Base-by-base conservation (phyloP, 83 land plant genomes). In the Diphasiastrum complanatum region DNA sequence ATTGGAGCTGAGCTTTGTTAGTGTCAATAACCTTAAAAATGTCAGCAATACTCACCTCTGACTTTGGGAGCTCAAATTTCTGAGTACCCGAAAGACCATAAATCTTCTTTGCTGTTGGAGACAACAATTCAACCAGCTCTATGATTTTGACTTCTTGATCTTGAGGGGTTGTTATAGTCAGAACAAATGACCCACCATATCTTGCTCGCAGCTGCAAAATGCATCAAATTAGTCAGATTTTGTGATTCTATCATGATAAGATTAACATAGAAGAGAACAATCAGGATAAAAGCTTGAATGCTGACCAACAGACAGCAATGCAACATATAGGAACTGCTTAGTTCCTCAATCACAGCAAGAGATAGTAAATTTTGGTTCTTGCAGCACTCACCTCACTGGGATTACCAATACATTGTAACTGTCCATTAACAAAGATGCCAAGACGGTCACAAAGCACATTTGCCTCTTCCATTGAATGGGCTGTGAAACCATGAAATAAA, bases 391-490 rank as follows among this genome's bases (percentile, higher is more conserved):
- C 95, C 91, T 95, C 97, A 71, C 77, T 84, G 3, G 89, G 76
- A 40, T 82, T 79, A 34, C 99, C 97, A 32, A 89, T 75, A 74
- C 97, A 95, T 51, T 89, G 92, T 61, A 95, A 52, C 54, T 75
- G 73, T 18, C 99, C 99, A 69, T 86, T 83, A 3, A 95, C 99
- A 66, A 95, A 89, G 10, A 89, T 89, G 4, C 92, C 97, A 33
- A 95, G 43, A 14, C 92, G 80, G 61, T 95, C 99, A 55, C 97
- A 95, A 4, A 95, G 63, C n/a, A 71, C 84, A 69, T 95, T 97
- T 20, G 99, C 99, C 59, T 95, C 99, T 67, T 95, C 96, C 97
- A 95, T 89, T 11, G 97, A 95, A 80, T 93, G 98, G 48, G 98
- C 97, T 92, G 83, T 31, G 53, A 2, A 60, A 5, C 2, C n/a